Base-by-base conservation (phyloP, 495 filamentous ascomycete genomes). In the Sphaerosporella brunnea region DNA sequence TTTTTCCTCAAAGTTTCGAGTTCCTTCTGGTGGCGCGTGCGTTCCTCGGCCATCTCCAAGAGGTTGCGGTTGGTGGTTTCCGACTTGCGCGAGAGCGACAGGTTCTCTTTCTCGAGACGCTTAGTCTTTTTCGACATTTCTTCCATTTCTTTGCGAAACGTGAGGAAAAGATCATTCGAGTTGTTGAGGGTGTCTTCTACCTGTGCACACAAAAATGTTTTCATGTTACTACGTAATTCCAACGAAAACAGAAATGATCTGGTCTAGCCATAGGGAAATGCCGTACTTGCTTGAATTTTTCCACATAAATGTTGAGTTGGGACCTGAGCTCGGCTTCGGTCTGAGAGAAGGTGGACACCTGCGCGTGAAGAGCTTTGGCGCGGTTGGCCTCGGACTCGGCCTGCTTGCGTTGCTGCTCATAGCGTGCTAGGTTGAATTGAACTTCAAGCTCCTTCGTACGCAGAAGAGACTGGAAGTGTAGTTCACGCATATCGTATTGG, bases 61-160 rank as follows among this genome's bases (percentile, higher is more conserved):
- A 97, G 95, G 63, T 94, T 96, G 51, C 78, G 79, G 56, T 88
- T 93, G 7, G 88, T 92, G 30, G 82, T 74, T 53, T 95, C 84
- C 59, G 94, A 86, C 64, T 94, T 96, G 47, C 90, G 74, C 47
- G 83, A 92, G 28, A 93, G 75, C 24, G 75, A 80, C 51, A 86
- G 76, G 55, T 97, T 97, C 59, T 97, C 92, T 62, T 93, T 93
- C 62, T 97, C 90, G 21, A 97, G 70, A 13, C 90, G 79, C 63
- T 96, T 95, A 3, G 90, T 95, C 69, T 96, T 96, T 68, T 95
- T 95, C 0, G 86, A 93, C 92, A 96, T 96, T 61, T 96, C 90
- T 65, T 97, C 90, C 92, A 97, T 96, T 65, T 97, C 90, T 66
- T 94, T 96, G 26, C 90, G 79, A 66, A 97, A 97, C 0, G 90